Evolutionary conservation across 345 rosid genomes (phyloP), one percentile per base, ranked within the genome.

Genomic region (Melaleuca quinquenervia): DNA sequence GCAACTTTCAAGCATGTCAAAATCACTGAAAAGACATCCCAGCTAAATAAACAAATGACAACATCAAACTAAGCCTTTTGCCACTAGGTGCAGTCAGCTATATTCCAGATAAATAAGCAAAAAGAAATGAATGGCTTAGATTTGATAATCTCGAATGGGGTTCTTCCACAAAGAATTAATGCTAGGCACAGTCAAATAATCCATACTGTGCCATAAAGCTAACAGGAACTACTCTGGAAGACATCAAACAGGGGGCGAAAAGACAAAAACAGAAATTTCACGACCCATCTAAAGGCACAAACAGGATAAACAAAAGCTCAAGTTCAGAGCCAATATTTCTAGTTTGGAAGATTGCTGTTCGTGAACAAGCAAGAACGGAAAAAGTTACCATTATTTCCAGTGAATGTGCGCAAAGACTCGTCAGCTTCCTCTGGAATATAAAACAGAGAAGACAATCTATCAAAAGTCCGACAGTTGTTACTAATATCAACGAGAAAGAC

Each of bases 401-500:
- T 94, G 91, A 97, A 95, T 55, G 92, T 93, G 89, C 95, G 98
- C 89, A 94, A 29, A 7, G 97, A 96, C 88, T 94, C 98, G 91
- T 96, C 99, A 55, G 88, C 86, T 78, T 93, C 96, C 54, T 93
- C 97, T 94, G 89, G 80, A 56, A 55, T 70, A 7, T 74, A 27
- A 44, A 41, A 50, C 52, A 1, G 22, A 85, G 84, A 13, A 49
- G 45, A 15, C 41, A 0, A 29, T 12, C 78, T 18, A 70, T 70
- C 78, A 18, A 70, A 70, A 18, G 26, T 70, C 45, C 48, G 12
- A 70, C 36, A 3, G 20, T 36, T 18, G 78, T 18, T 9, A 36
- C 32, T 45, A 70, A 32, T 2, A 18, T 4, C 26, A 36, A 32
- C 48, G 48, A 70, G 26, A 70, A 16, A 32, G 45, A 58, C 32